Base-by-base conservation (phyloP, 768 basidiomycete genomes). In the Mycena filopes region DNA sequence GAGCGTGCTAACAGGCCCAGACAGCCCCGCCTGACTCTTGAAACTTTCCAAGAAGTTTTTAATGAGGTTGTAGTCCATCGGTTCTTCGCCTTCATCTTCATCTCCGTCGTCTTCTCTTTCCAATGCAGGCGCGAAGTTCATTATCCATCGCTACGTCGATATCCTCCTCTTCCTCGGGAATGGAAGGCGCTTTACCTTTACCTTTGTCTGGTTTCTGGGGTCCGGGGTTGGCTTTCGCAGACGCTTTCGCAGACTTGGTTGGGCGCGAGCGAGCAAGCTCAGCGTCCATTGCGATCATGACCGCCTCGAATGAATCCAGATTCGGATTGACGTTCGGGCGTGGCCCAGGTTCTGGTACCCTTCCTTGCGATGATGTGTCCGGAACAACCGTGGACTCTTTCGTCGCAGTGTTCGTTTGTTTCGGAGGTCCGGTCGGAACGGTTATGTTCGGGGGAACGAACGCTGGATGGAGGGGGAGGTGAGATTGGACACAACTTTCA, bases 11-110 rank as follows among this genome's bases (percentile, higher is more conserved):
- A 98, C 96, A 25, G 96, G 98, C 1, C 98, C 98, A 26, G 93
- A 88, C 53, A 93, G 77, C 25, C 98, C 98, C 10, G 75, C 92
- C 74, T 99, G 98, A 67, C 90, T 90, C 75, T 94, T 95, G 83
- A 94, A 98, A 77, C 95, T 97, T 80, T 98, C 95, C 76, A 99
- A 78, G 77, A 99, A 96, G 76, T 98, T 97, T 79, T 95, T 97
- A 81, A 99, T 97, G 72, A 99, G 79, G 70, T 89, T 89, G 77
- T 96, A 98, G 75, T 99, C 95, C 73, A 87, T 82, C 40, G 82
- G 77, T 26, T 77, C 82, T 45, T 80, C 80, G 29, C 82, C 86
- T 25, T 84, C 88, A n/a, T 88, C 87, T 15, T 84, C 87, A 9
- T 82, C 86, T 25, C 47, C 64, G 16, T 73, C 71, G 72, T 82